Evolutionary conservation across 345 rosid species (phyloP).

Genomic region (Cardamine occulta): DNA sequence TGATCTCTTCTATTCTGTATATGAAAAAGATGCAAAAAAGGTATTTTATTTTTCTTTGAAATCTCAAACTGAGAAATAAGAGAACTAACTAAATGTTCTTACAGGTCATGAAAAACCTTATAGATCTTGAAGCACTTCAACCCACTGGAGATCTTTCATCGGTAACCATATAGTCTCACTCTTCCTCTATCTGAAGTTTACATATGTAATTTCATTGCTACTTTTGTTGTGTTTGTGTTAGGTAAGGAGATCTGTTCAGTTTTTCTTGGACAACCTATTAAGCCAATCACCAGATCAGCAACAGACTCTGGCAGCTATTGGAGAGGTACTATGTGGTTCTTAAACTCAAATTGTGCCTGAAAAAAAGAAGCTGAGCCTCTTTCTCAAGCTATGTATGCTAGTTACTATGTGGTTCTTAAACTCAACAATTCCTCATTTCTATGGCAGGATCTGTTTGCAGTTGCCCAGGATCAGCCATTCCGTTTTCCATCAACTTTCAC

Average conservation of each 20-base stretch:
- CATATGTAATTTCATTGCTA: conserved; percentile 7
- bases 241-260: conserved; percentile 98
- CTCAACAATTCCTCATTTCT: conserved; percentile 1
- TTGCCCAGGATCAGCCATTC: conserved; percentile 94
- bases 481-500: conserved; percentile 91
- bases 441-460: conserved; percentile 88
- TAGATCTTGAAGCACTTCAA: conserved; percentile 91
- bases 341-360: neutral
- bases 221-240: conserved; percentile 34
- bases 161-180: conserved; percentile 46
- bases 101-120: conserved; percentile 82
- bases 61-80: conserved; percentile 30
- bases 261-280: conserved; percentile 79
- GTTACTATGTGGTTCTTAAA: conserved; percentile 14
- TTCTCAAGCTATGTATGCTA: neutral
- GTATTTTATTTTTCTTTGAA: conserved; percentile 41
- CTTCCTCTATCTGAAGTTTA: conserved; percentile 21
- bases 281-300: conserved; percentile 87
- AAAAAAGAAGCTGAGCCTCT: conserved; percentile 15
- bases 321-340: conserved; percentile 62
- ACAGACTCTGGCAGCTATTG: conserved; percentile 83
- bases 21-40: conserved; percentile 96
- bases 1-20: conserved; percentile 85
- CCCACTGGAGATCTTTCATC: conserved; percentile 96
- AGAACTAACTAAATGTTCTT: conserved; percentile 36